Conservation (phyloP, 2,329 filamentous ascomycete genomes). For the Teratosphaeria gauchensis region DNA sequence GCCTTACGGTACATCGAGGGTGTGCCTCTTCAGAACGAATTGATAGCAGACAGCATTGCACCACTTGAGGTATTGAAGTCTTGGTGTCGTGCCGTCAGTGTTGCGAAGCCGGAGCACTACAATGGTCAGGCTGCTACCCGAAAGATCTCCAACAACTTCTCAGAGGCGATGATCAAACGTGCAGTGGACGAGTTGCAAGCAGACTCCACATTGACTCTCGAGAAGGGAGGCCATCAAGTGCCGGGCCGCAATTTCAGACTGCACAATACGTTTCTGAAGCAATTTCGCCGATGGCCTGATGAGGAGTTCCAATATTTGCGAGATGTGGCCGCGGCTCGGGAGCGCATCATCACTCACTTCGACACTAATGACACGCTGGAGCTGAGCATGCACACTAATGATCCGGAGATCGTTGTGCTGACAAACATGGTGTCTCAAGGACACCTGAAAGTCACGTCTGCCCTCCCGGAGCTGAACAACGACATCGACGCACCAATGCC, state of each 20-base stretch:
- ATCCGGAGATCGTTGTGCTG: constrained; percentile 58
- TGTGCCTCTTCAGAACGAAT: not conserved
- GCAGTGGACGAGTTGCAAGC: constrained; percentile 48
- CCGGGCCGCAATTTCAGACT: constrained; percentile 55
- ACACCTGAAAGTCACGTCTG: constrained; percentile 44
- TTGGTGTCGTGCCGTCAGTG: constrained; percentile 37
- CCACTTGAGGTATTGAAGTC: constrained; percentile 23
- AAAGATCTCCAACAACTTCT: constrained; percentile 29
- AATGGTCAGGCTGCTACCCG: constrained; percentile 29
- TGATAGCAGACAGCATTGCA: not conserved
- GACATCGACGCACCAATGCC: constrained; percentile 31
- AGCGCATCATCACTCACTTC: constrained; percentile 26
- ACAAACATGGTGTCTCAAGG: constrained; percentile 55
- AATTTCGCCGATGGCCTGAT: constrained; percentile 47
- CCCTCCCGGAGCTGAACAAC: constrained; percentile 51
- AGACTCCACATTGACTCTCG: constrained; percentile 48
- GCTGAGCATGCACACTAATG: constrained; percentile 48
- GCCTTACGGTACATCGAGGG: constrained; percentile 10
- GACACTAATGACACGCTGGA: constrained; percentile 26
- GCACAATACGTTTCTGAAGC: constrained; percentile 48
- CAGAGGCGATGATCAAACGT: constrained; percentile 27
- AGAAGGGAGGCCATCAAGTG: constrained; percentile 48
- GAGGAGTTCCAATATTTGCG: constrained; percentile 19
- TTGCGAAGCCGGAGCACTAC: constrained; percentile 33
- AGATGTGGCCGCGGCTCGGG: constrained; percentile 16